A percentile compares a stretch with the other conserved stretches of the same genome.
These are phyloP conservation scores for Lippia alba DNA, from an alignment of 305 asterid genomes.

Conservation along the genomic window DNA sequence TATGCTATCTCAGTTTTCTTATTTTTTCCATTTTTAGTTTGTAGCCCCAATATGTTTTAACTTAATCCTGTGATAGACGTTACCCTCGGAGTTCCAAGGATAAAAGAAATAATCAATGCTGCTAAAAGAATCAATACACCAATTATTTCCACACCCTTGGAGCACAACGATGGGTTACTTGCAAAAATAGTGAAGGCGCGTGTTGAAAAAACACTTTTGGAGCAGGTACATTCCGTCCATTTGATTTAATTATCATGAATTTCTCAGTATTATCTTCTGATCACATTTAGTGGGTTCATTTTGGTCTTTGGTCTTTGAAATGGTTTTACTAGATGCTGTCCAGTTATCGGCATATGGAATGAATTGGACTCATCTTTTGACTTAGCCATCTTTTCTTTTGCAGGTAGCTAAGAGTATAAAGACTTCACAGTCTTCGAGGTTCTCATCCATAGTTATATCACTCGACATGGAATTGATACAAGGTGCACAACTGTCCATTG, in stretches of 20 bases:
- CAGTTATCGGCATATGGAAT: slow-evolving; percentile 23
- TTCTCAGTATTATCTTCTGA: slow-evolving; percentile 14
- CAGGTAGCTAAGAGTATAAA: slow-evolving; percentile 84
- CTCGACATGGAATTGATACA: slow-evolving; percentile 73
- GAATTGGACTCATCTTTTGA: slow-evolving; percentile 15
- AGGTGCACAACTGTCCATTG: slow-evolving; percentile 64
- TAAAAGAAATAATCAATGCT: slow-evolving; percentile 86
- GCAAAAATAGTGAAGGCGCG: slow-evolving; percentile 81
- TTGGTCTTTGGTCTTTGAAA: slow-evolving; percentile 5
- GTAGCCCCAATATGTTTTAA: slow-evolving; percentile 34
- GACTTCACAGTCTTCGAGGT: slow-evolving; percentile 66
- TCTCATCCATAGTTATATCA: slow-evolving; percentile 63
- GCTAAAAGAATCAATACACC: slow-evolving; percentile 89
- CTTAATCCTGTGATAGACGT: slow-evolving; percentile 76
- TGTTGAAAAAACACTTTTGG: slow-evolving; percentile 81
- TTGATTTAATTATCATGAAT: slow-evolving; percentile 5
- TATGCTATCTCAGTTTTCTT: slow-evolving; percentile 27
- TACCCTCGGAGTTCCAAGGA: slow-evolving; percentile 97
- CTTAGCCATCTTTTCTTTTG: slow-evolving; percentile 32
- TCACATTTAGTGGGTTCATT: background rate
- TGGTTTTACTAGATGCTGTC: slow-evolving; percentile 9
- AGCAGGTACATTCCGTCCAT: slow-evolving; percentile 62
- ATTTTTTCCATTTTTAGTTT: slow-evolving; percentile 29
- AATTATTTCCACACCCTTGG: slow-evolving; percentile 70
- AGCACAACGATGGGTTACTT: slow-evolving; percentile 40